Conservation (phyloP, 768 basidiomycete genomes). For the Russula brevipes region DNA sequence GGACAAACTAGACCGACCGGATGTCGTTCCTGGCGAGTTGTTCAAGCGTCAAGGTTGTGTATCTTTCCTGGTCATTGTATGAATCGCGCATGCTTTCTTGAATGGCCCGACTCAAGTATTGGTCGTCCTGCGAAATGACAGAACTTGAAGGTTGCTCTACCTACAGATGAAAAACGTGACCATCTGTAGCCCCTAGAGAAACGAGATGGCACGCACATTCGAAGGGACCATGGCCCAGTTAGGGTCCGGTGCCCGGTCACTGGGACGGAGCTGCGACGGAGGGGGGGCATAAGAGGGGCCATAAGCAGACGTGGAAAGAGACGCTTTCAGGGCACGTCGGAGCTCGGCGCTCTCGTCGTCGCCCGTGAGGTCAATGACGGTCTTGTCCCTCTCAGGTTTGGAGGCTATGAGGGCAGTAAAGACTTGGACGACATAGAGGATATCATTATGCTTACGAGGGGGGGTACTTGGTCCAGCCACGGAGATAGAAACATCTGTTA, state of each 20-base stretch:
- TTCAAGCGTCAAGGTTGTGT: slow-evolving; percentile 49
- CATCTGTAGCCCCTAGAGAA: neutral
- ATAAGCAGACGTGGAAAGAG: slow-evolving; percentile 35
- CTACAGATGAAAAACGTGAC: slow-evolving; percentile 11
- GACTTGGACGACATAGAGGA: neutral
- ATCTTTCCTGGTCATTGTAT: slow-evolving; percentile 43
- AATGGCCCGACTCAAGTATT: slow-evolving; percentile 62
- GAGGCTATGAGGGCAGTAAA: slow-evolving; percentile 28
- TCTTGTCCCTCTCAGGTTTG: slow-evolving; percentile 28
- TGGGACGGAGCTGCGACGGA: slow-evolving; percentile 48
- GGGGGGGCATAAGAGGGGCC: slow-evolving; percentile 29
- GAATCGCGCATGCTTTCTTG: slow-evolving; percentile 56
- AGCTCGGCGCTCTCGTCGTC: slow-evolving; percentile 51
- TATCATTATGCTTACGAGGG: slow-evolving; percentile 26
- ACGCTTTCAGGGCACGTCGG: slow-evolving; percentile 49
- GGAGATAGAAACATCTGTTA: slow-evolving; percentile 13
- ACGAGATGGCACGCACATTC: slow-evolving; percentile 41
- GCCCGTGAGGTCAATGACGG: slow-evolving; percentile 54
- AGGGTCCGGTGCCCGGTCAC: slow-evolving; percentile 55
- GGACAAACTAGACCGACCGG: slow-evolving; percentile 39
- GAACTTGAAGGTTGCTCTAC: slow-evolving; percentile 21
- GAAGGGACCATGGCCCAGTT: slow-evolving; percentile 68
- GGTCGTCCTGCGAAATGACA: slow-evolving; percentile 50
- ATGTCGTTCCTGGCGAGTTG: slow-evolving; percentile 51
- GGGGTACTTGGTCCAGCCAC: slow-evolving; percentile 28